Base-by-base conservation (phyloP, 371 early-diverging fungal genomes). In the Circinella umbellata region DNA sequence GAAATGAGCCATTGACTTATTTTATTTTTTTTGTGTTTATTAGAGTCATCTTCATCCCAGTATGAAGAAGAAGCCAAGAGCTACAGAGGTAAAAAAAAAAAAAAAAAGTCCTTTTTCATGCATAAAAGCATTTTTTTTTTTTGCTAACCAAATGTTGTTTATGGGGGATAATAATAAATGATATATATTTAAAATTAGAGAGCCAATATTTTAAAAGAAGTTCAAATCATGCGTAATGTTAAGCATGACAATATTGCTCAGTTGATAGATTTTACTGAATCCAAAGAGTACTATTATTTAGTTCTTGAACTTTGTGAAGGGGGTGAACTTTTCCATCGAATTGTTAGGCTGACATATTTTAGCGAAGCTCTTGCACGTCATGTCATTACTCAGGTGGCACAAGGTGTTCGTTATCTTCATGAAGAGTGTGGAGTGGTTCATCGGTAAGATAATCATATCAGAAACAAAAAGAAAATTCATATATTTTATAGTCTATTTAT, bases 331-430 rank as follows among this genome's bases (percentile, higher is more conserved):
- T 96, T 94, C 71, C 91, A 95, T 79, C 86, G 90, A 47, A 89
- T 96, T 42, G 92, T 94, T 42, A 88, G 90, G 65, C 76, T 92
- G 68, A 93, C 93, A 5, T 93, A 91, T 73, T 88, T 95, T 39
- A 90, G 91, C 60, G 94, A 95, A 76, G 83, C 86, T 15, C 71
- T 93, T 65, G 84, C 92, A 14, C 90, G 95, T 11, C 93, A 93
- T 69, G 90, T 94, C 69, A 92, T 95, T 67, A 78, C 86, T 20
- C 98, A 99, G 80, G 92, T 99, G 20, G 93, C 97, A 4, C 88
- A 92, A 66, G 97, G 93, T 4, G 85, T 99, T 39, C 88, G 89
- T 46, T 96, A 96, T 75, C 84, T 97, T 53, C 99, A 99, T 76
- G 88, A 89, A 42, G 92, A 94, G 64, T 84, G 87, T 67, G 94